Conservation (phyloP, 805 yeast genomes). For the Candida hungchunana region DNA sequence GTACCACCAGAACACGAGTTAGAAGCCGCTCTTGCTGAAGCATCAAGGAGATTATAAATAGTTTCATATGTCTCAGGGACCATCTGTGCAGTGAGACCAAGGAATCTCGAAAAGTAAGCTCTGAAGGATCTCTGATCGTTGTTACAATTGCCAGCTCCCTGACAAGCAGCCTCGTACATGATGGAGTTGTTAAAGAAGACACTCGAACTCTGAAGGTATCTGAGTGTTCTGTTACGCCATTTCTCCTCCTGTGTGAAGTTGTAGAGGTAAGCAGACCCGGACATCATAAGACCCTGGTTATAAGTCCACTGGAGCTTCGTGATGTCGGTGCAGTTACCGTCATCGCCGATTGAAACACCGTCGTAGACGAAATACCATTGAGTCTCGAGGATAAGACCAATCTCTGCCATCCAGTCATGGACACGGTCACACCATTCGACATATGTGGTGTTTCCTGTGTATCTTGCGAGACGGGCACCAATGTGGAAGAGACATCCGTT, state of each 20-base stretch:
- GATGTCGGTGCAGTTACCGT: slow-evolving; percentile 45
- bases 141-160: slow-evolving; percentile 51
- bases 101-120: slow-evolving; percentile 61
- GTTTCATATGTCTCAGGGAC: slow-evolving; percentile 49
- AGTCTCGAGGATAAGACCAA: slow-evolving; percentile 38
- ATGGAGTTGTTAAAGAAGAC: slow-evolving; percentile 54
- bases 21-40: slow-evolving; percentile 70
- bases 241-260: slow-evolving; percentile 53
- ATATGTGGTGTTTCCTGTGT: slow-evolving; percentile 67
- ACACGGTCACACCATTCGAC: slow-evolving; percentile 67
- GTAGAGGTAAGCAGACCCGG: slow-evolving; percentile 67
- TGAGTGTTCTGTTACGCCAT: slow-evolving; percentile 55
- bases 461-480: slow-evolving; percentile 80
- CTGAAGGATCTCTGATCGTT: slow-evolving; percentile 73
- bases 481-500: slow-evolving; percentile 78
- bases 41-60: slow-evolving; percentile 42
- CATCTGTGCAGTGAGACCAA: slow-evolving; percentile 59
- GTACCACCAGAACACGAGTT: slow-evolving; percentile 73
- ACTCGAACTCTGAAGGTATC: slow-evolving; percentile 43
- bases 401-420: slow-evolving; percentile 69
- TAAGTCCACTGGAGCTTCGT: slow-evolving; percentile 67
- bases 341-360: slow-evolving; percentile 52
- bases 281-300: slow-evolving; percentile 63
- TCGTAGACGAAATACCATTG: slow-evolving; percentile 51
- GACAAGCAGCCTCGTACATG: slow-evolving; percentile 74